These are phyloP conservation scores for Hortiboletus flavorubellus DNA, from an alignment of 768 basidiomycete genomes.

Conservation along the genomic window DNA sequence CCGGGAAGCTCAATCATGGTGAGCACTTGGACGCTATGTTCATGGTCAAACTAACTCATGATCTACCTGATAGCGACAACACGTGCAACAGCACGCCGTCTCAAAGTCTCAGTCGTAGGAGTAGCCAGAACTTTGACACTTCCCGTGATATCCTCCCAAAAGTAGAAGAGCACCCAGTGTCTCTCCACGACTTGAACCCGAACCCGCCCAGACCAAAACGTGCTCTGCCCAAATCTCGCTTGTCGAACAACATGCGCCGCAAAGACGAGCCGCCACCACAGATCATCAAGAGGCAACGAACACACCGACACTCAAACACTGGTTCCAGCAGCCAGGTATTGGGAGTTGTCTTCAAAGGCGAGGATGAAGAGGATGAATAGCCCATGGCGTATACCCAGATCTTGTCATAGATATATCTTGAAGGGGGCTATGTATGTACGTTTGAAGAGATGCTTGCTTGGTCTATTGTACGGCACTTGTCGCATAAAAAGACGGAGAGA, in stretches of 20 bases:
- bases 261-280: slow-evolving; percentile 5
- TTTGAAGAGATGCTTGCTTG: not conserved
- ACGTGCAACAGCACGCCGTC: not conserved
- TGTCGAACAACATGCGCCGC: slow-evolving; percentile 1
- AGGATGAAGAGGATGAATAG: slow-evolving; percentile 18
- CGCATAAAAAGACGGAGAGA: not conserved
- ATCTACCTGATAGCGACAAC: slow-evolving; percentile 4
- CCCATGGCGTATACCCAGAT: not conserved
- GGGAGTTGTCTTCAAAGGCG: slow-evolving; percentile 3
- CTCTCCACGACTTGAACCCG: slow-evolving; percentile 10
- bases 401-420: not conserved
- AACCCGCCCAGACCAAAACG: slow-evolving; percentile 24
- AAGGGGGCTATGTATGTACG: not conserved
- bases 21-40: not conserved
- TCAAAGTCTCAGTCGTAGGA: slow-evolving; percentile 4
- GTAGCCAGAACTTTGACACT: slow-evolving; percentile 11
- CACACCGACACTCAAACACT: slow-evolving; percentile 16
- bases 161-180: slow-evolving; percentile 18
- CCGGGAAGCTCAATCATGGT: slow-evolving; percentile 14
- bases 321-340: slow-evolving; percentile 7
- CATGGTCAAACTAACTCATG: not conserved
- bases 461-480: not conserved
- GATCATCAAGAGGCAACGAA: slow-evolving; percentile 26
- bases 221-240: slow-evolving; percentile 24
- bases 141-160: slow-evolving; percentile 18